phyloP scores from a whole-genome alignment of 2,329 filamentous ascomycete genomes.

The Aspergillus quadricinctus region DNA sequence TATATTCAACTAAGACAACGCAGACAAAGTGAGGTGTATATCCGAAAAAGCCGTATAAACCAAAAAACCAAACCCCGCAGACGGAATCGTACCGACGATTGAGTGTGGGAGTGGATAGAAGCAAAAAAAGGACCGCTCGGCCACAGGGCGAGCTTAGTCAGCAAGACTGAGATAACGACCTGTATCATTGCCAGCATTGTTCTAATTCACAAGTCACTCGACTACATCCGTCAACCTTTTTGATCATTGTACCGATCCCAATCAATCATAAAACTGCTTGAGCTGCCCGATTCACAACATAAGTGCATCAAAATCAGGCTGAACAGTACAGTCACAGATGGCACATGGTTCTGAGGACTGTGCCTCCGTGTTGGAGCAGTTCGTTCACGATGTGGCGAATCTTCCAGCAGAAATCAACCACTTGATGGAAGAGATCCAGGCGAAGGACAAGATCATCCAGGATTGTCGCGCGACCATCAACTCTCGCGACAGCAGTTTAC shows the following conservation, averaged over 20 bases:
- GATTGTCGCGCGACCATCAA: slow-evolving; percentile 55
- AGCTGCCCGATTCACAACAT: not conserved
- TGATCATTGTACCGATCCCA: not conserved
- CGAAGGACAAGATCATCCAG: slow-evolving; percentile 59
- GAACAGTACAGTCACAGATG: slow-evolving; percentile 29
- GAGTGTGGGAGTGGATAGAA: not conserved
- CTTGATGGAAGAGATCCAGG: slow-evolving; percentile 63
- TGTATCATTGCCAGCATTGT: too few relatives aligned
- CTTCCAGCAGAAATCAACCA: slow-evolving; percentile 62
- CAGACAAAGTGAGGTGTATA: too few relatives aligned
- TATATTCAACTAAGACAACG: too few relatives aligned
- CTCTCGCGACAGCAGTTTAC: slow-evolving; percentile 56
- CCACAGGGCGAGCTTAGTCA: not conserved
- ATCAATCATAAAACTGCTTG: not conserved
- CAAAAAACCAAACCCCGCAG: not conserved
- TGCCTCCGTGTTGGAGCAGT: slow-evolving; percentile 61
- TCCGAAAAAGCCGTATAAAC: too few relatives aligned
- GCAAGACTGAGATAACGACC: too few relatives aligned
- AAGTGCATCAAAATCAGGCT: not conserved
- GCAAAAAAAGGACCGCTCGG: not conserved
- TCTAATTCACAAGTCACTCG: too few relatives aligned
- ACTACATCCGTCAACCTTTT: not conserved
- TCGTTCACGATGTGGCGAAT: slow-evolving; percentile 61
- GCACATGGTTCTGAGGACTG: slow-evolving; percentile 54
- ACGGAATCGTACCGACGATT: not conserved